phyloP scores from a whole-genome alignment of 257 asterid genomes.

The Nicotiana tomentosiformis region DNA sequence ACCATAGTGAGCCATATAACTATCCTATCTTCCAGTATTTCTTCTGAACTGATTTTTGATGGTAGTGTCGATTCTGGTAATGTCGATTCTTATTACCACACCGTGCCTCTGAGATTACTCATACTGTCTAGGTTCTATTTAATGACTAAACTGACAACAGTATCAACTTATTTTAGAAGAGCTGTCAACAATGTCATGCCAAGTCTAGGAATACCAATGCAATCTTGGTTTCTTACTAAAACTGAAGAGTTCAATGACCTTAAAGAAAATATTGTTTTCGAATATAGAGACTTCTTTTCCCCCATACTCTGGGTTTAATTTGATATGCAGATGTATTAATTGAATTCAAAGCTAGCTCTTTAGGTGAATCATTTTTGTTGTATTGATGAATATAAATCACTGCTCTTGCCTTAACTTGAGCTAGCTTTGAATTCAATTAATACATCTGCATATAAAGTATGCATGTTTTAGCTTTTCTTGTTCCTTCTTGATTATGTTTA shows the following conservation, averaged over 20 bases:
- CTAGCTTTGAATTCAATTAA: no score
- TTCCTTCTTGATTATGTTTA: background rate
- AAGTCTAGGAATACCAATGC: background rate
- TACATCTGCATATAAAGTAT: background rate
- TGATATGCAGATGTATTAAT: background rate
- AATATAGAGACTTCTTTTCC: background rate
- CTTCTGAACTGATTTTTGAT: background rate
- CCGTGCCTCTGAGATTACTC: background rate
- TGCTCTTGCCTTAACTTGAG: no score
- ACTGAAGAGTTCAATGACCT: background rate
- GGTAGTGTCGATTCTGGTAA: background rate
- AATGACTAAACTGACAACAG: background rate
- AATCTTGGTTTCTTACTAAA: constrained; percentile 1
- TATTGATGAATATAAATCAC: background rate
- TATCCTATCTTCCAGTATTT: background rate
- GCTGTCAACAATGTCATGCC: background rate
- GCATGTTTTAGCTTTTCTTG: background rate
- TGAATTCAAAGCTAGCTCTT: background rate
- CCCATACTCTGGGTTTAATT: background rate
- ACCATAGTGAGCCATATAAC: background rate
- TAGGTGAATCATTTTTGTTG: background rate
- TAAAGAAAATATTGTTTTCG: background rate
- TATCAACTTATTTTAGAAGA: background rate
- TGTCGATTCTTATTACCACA: no score
- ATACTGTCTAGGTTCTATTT: background rate